Evolutionary conservation across 2,329 filamentous ascomycete genomes (phyloP), one percentile per base, ranked within the genome.

Genomic region (Fusarium brachygibbosum): DNA sequence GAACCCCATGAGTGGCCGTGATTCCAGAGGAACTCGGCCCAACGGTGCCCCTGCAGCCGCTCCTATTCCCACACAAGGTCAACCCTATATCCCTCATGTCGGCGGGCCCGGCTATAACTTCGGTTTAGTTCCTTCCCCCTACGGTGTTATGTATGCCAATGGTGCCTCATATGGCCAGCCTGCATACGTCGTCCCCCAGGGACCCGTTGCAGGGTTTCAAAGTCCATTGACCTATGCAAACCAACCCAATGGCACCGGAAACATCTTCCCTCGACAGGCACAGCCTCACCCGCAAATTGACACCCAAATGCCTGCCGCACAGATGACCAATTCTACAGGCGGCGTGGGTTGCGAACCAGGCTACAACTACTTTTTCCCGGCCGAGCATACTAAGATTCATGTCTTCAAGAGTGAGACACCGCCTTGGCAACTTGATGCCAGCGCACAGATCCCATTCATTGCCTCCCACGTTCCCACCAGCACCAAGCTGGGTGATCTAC

Each of bases 361-460:
- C 3, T 90, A 89, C 79, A 87, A 88, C 78, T 88, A 89, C 77
- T 84, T 89, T 73, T 90, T 89, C 77, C 83, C 86, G 0, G 71
- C 79, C 0, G 82, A 86, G 66, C 86, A 90, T 75, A 87, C 86
- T 31, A 89, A 87, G 67, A 79, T 90, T 9, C 87, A 90, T 69
- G 80, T 90, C 4, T 82, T 91, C 76, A 84, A 84, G 66, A 82
- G 83, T 11, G 71, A 77, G 17, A 80, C 75, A 0, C 80, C 85
- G 0, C 88, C 88, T 0, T 90, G 88, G 88, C 82, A 85, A 67
- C 75, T 84, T 9, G 81, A 77, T 1, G 72, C 76, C 21, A 82
- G 79, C 50, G 80, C 78, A 32, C 74, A 77, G 65, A 79, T 86
- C 35, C 74, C 79, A 1, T 86, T 87, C 72, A 79, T 83, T 50